Evolutionary conservation across 495 filamentous ascomycete genomes (phyloP).

Genomic region (Neurospora pannonica): DNA sequence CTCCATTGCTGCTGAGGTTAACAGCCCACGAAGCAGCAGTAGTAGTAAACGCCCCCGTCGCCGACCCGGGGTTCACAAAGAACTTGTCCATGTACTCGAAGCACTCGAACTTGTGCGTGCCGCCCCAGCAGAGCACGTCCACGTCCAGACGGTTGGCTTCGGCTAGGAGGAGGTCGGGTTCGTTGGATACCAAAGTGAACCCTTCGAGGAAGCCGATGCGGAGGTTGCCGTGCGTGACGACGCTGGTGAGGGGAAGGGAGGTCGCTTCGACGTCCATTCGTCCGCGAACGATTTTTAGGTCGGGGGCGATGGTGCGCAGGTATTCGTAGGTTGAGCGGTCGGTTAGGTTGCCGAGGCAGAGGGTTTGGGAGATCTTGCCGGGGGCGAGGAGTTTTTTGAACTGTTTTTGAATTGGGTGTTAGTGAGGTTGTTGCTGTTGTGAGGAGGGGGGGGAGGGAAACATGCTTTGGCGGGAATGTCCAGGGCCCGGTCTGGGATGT

Average conservation of each 20-base stretch:
- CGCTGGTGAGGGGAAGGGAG: slow-evolving; percentile 81
- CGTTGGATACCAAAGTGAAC: slow-evolving; percentile 86
- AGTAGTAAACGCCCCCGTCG: slow-evolving; percentile 72
- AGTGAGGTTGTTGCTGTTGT: neutral
- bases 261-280: slow-evolving; percentile 90
- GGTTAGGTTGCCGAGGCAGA: slow-evolving; percentile 95
- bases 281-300: slow-evolving; percentile 91
- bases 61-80: slow-evolving; percentile 97
- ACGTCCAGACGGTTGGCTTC: slow-evolving; percentile 94
- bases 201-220: slow-evolving; percentile 96
- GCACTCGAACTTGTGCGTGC: slow-evolving; percentile 95
- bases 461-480: slow-evolving; percentile 85
- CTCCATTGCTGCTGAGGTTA: slow-evolving; percentile 22
- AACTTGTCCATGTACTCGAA: slow-evolving; percentile 98
- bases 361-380: slow-evolving; percentile 94
- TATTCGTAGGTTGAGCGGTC: slow-evolving; percentile 91
- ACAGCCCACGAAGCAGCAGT: neutral
- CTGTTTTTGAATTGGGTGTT: no score
- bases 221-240: slow-evolving; percentile 86
- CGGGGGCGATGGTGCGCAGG: slow-evolving; percentile 81
- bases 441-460: neutral
- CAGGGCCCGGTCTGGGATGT: slow-evolving; percentile 87
- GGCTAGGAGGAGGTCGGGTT: slow-evolving; percentile 85
- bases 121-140: slow-evolving; percentile 93
- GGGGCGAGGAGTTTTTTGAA: slow-evolving; percentile 98